Percentiles rank a stretch among this genome's conserved stretches.
These are phyloP conservation scores for Trametes hirsuta DNA, from an alignment of 1,284 basidiomycete genomes.

Conservation along the genomic window DNA sequence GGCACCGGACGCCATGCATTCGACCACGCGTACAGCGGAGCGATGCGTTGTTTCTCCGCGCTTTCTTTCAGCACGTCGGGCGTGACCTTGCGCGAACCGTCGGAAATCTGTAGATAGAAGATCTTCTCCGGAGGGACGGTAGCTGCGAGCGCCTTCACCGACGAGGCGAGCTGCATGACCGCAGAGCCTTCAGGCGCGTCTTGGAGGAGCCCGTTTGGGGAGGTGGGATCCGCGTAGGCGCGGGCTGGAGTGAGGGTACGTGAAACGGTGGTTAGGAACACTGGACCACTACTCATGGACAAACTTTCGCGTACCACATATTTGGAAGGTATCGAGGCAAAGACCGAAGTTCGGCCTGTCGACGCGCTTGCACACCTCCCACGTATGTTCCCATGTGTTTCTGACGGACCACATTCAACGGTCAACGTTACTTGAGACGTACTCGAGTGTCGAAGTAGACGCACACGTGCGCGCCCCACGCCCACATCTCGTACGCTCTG, in stretches of 20 bases:
- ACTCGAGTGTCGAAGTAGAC: constrained; percentile 1
- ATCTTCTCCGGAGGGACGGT: constrained; percentile 31
- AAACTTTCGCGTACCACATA: constrained; percentile 25
- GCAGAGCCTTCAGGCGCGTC: constrained; percentile 18
- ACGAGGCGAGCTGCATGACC: constrained; percentile 19
- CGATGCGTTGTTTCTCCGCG: constrained; percentile 32
- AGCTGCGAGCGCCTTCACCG: constrained; percentile 26
- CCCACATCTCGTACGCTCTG: constrained; percentile 40
- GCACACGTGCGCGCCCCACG: constrained; percentile 37
- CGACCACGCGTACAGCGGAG: constrained; percentile 35
- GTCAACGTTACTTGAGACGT: not conserved
- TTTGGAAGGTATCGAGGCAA: constrained; percentile 40
- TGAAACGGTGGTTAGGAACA: not conserved
- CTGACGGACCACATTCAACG: constrained; percentile 5
- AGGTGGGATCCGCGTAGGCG: constrained; percentile 29
- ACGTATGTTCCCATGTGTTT: constrained; percentile 38
- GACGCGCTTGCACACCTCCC: constrained; percentile 38
- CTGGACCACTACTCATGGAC: not conserved
- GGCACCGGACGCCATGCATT: constrained; percentile 36
- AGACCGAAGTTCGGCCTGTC: constrained; percentile 36
- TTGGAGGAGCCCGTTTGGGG: constrained; percentile 20
- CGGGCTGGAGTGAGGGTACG: constrained; percentile 16
- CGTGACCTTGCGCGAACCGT: constrained; percentile 29
- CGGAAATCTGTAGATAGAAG: constrained; percentile 39
- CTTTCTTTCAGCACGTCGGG: constrained; percentile 22